Conservation (phyloP, 73 alveolate species). For the Blepharisma stoltei region DNA sequence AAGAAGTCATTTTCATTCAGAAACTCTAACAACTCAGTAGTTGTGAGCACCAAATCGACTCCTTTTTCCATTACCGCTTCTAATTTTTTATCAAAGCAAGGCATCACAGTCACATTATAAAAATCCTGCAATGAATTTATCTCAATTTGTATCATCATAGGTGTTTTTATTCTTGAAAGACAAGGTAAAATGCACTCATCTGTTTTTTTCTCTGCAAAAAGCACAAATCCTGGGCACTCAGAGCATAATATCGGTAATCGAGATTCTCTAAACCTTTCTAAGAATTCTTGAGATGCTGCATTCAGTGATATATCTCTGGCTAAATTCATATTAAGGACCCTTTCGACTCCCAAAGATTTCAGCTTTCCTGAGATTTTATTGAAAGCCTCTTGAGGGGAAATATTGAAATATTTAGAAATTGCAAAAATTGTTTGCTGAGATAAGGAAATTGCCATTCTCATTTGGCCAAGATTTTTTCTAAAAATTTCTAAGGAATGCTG, state of each 20-base stretch:
- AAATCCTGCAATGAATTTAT: conserved; percentile 40
- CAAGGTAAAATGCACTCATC: not conserved
- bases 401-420: conserved; percentile 54
- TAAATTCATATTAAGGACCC: conserved; percentile 52
- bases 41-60: conserved; percentile 76
- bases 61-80: conserved; percentile 83
- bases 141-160: conserved; percentile 30
- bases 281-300: conserved; percentile 61
- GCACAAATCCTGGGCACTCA: conserved; percentile 93
- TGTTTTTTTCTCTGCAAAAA: no score
- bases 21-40: conserved; percentile 69
- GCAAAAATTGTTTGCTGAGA: conserved; percentile 84
- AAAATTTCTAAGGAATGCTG: conserved; percentile 78
- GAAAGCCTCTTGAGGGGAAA: conserved; percentile 49
- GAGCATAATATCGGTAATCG: conserved; percentile 67
- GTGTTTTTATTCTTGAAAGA: conserved; percentile 28
- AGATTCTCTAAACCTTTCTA: conserved; percentile 26
- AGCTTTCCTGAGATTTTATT: conserved; percentile 40
- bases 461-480: conserved; percentile 45
- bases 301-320: conserved; percentile 44
- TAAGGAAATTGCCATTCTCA: conserved; percentile 58
- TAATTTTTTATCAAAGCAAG: conserved; percentile 96
- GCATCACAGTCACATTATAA: conserved; percentile 84
- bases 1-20: conserved; percentile 24
- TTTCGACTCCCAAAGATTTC: conserved; percentile 42